A percentile compares a stretch with the other conserved stretches of the same genome.
These are phyloP conservation scores for Pseudocercospora macadamiae DNA, from an alignment of 2,329 filamentous ascomycete species.

Conservation along the genomic window DNA sequence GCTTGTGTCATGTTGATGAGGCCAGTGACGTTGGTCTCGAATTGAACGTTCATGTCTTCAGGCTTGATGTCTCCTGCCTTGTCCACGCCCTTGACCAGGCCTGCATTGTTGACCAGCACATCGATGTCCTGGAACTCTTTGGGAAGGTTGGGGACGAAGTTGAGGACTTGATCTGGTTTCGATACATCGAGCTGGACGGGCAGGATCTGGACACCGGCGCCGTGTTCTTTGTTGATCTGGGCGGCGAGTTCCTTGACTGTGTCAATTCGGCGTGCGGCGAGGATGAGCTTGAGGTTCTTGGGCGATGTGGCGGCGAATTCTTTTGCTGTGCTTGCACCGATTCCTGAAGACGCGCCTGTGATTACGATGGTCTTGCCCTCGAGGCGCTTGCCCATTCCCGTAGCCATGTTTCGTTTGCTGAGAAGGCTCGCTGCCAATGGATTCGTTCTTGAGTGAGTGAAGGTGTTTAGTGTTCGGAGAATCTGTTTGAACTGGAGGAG, in stretches of 20 bases:
- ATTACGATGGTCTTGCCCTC: conserved; percentile 90
- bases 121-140: conserved; percentile 83
- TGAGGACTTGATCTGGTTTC: conserved; percentile 71
- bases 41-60: conserved; percentile 85
- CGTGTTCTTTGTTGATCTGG: conserved; percentile 76
- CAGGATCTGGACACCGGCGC: conserved; percentile 77
- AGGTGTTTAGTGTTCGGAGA: conserved; percentile 14
- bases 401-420: conserved; percentile 57
- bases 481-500: conserved; percentile 16
- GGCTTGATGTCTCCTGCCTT: conserved; percentile 80
- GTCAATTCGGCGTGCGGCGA: conserved; percentile 87
- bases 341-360: conserved; percentile 91
- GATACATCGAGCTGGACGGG: conserved; percentile 87
- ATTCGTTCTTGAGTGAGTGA: neutral
- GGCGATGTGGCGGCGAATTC: conserved; percentile 90
- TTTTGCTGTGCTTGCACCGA: conserved; percentile 79
- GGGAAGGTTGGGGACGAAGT: conserved; percentile 73
- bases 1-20: conserved; percentile 97
- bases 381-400: conserved; percentile 79
- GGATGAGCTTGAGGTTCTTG: conserved; percentile 75
- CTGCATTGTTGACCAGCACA: conserved; percentile 93
- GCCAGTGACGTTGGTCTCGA: conserved; percentile 89
- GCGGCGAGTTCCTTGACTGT: conserved; percentile 73
- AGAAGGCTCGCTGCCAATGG: neutral
- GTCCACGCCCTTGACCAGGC: conserved; percentile 85